phyloP scores from a whole-genome alignment of 108 stramenopile species.

The Nitzschia putrida region DNA sequence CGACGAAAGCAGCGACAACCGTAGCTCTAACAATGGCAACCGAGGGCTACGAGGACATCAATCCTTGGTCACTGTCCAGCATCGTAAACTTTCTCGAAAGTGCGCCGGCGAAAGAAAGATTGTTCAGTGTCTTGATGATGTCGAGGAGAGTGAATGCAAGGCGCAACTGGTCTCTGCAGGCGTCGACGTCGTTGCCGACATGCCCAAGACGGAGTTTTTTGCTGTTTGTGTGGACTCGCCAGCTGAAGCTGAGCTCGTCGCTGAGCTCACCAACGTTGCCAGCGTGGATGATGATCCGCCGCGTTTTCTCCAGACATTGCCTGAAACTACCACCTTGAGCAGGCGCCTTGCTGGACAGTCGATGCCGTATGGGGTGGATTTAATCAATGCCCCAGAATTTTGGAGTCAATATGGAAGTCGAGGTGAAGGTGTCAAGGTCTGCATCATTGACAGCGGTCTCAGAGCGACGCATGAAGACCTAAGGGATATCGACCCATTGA shows the following conservation, averaged over 20 bases:
- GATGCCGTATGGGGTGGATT: slow-evolving; percentile 14
- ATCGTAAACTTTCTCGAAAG: background rate
- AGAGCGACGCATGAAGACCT: slow-evolving; percentile 48
- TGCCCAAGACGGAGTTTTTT: slow-evolving; percentile 9
- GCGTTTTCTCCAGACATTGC: background rate
- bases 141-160: background rate
- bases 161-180: background rate
- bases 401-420: slow-evolving; percentile 25
- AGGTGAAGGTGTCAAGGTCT: slow-evolving; percentile 47
- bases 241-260: background rate
- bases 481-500: slow-evolving; percentile 1
- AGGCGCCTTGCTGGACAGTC: background rate
- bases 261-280: background rate
- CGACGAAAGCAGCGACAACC: too few relatives aligned
- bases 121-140: slow-evolving; percentile 1
- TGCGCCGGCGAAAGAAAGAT: background rate
- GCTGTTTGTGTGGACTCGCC: background rate
- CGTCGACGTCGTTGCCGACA: background rate
- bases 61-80: background rate
- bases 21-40: background rate
- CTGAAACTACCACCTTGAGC: background rate
- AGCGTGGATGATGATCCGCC: background rate
- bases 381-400: slow-evolving; percentile 24
- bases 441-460: slow-evolving; percentile 62
- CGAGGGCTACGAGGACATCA: background rate